Evolutionary conservation across 331 rosid species (phyloP).

Genomic region (Rosa hybrid): DNA sequence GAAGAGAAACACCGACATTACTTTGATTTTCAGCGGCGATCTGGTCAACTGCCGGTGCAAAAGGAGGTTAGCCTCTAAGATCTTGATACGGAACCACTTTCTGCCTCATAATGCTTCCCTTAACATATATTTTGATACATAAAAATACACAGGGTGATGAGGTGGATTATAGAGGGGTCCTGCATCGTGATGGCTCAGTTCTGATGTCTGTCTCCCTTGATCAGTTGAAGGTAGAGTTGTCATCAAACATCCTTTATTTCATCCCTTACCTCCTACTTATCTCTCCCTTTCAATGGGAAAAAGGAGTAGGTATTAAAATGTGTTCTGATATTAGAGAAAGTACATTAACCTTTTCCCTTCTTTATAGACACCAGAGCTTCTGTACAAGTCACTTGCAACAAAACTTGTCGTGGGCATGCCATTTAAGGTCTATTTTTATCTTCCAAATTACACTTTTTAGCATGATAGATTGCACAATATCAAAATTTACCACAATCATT

Average conservation of each 20-base stretch:
- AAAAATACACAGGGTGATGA: conserved; percentile 76
- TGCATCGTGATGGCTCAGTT: conserved; percentile 98
- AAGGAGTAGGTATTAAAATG: conserved; percentile 8
- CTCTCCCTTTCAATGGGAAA: background rate
- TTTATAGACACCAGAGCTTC: conserved; percentile 74
- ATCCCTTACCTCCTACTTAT: background rate
- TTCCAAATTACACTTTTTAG: conserved; percentile 5
- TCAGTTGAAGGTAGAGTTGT: conserved; percentile 72
- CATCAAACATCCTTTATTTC: background rate
- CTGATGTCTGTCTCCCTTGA: conserved; percentile 88
- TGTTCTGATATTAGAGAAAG: conserved; percentile 8
- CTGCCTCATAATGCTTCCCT: conserved; percentile 2
- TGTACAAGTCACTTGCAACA: conserved; percentile 89
- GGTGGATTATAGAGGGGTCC: conserved; percentile 90
- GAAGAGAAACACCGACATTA: conserved; percentile 93
- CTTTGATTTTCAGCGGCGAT: conserved; percentile 93
- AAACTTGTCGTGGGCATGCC: conserved; percentile 97
- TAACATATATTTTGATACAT: conserved; percentile 13
- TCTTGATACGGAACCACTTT: conserved; percentile 7
- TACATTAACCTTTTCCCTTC: background rate
- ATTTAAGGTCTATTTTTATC: conserved; percentile 59
- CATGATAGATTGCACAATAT: background rate
- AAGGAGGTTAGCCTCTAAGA: conserved; percentile 62
- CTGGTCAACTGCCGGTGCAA: conserved; percentile 92
- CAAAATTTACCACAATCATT: conserved; percentile 22